These are phyloP conservation scores for Cephalotrichum gorgonifer DNA, from an alignment of 2,329 filamentous ascomycete species.

Conservation along the genomic window DNA sequence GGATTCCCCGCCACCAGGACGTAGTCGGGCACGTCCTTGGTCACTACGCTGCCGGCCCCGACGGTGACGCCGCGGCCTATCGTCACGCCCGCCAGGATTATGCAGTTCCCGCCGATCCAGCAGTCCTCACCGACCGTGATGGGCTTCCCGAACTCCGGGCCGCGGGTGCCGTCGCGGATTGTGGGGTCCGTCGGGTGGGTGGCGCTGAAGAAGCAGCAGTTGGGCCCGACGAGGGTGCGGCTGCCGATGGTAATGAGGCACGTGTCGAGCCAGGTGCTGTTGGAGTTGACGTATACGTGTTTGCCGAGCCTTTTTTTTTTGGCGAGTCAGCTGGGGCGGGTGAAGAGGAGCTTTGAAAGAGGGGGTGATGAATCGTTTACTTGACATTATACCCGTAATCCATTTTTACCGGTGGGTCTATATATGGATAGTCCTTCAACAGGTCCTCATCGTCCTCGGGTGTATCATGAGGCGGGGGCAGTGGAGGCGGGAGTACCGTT, in stretches of 20 bases:
- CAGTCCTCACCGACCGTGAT: constrained; percentile 73
- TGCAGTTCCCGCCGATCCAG: constrained; percentile 65
- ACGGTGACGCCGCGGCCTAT: constrained; percentile 66
- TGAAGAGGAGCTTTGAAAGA: not conserved
- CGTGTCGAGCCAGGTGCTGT: constrained; percentile 69
- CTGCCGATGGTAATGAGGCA: constrained; percentile 64
- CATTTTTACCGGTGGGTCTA: constrained; percentile 58
- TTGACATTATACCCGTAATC: constrained; percentile 72
- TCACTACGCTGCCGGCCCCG: constrained; percentile 76
- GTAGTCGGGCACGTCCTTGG: constrained; percentile 59
- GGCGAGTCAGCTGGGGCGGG: constrained; percentile 5
- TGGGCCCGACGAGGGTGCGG: constrained; percentile 69
- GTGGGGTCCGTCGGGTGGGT: constrained; percentile 69
- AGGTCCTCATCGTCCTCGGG: constrained; percentile 48
- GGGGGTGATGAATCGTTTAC: constrained; percentile 22
- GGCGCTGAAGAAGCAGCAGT: constrained; percentile 65
- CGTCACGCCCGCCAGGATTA: constrained; percentile 64
- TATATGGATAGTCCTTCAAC: constrained; percentile 55
- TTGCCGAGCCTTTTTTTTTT: constrained; percentile 42
- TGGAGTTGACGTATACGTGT: constrained; percentile 65
- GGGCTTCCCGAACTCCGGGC: constrained; percentile 64
- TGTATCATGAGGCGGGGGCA: constrained; percentile 36
- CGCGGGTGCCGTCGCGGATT: constrained; percentile 61
- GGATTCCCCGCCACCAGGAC: constrained; percentile 58
- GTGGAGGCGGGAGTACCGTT: constrained; percentile 51